phyloP scores from a whole-genome alignment of 176 grass and related monocot genomes.

The Saccharum spontaneum region DNA sequence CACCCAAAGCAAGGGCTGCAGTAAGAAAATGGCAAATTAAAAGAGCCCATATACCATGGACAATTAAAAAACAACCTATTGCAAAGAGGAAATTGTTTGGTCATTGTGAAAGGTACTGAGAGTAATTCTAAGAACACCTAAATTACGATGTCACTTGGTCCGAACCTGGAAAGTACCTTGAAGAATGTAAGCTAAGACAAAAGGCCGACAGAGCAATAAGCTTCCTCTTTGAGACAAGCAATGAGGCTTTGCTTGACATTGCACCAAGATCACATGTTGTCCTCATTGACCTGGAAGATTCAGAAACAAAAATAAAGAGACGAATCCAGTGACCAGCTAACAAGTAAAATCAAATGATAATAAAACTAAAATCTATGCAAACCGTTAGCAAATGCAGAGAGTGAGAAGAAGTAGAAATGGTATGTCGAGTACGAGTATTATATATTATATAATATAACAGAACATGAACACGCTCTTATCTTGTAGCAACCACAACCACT shows the following conservation, averaged over 20 bases:
- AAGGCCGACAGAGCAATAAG: constrained; percentile 62
- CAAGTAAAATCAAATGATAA: background rate
- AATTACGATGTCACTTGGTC: constrained; percentile 41
- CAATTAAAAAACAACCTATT: background rate
- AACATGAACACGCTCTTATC: background rate
- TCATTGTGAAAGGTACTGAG: background rate
- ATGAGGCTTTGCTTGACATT: constrained; percentile 31
- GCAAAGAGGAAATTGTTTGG: background rate
- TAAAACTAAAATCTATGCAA: background rate
- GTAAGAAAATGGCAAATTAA: constrained; percentile 11
- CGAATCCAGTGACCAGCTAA: background rate
- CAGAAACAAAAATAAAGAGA: background rate
- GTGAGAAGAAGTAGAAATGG: background rate
- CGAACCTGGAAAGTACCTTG: constrained; percentile 93
- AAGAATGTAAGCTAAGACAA: constrained; percentile 66
- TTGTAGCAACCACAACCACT: background rate
- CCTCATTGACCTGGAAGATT: constrained; percentile 45
- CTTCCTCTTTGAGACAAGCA: constrained; percentile 59
- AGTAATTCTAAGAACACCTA: constrained; percentile 21
- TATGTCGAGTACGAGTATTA: background rate
- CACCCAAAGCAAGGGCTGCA: constrained; percentile 75
- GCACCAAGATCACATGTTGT: constrained; percentile 40
- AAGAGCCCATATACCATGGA: background rate
- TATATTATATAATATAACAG: background rate
- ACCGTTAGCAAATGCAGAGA: background rate